Percentiles rank a stretch among this genome's conserved stretches.
Conservation (phyloP, 306 rosid genomes). For the Casuarina equisetifolia region DNA sequence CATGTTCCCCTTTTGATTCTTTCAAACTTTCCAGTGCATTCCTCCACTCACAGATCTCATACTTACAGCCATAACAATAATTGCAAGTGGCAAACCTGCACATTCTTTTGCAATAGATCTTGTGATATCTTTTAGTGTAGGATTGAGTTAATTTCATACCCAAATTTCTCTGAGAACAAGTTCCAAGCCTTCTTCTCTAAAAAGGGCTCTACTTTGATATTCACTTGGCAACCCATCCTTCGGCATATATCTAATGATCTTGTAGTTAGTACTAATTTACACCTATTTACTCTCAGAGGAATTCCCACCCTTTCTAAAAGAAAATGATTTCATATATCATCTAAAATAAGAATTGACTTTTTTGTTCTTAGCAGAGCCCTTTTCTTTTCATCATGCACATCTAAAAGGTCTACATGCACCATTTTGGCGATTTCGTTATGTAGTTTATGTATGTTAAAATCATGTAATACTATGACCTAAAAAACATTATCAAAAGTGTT, state of each 20-base stretch:
- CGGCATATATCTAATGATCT: conserved; percentile 28
- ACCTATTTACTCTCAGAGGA: background rate
- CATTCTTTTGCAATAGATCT: too few species aligned
- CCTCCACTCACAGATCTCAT: too few species aligned
- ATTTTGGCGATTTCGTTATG: conserved; percentile 27
- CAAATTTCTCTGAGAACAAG: too few species aligned
- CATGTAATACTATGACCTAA: conserved; percentile 29
- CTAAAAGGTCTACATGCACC: conserved; percentile 18
- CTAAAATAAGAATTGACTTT: conserved; percentile 23
- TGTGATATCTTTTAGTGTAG: too few species aligned
- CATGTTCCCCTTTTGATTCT: too few species aligned
- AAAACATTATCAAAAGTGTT: conserved; percentile 6
- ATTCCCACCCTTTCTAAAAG: conserved; percentile 26
- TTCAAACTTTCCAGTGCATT: too few species aligned
- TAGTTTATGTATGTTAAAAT: conserved; percentile 15
- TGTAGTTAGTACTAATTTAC: conserved; percentile 29
- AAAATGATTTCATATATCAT: conserved; percentile 36
- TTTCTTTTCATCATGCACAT: conserved; percentile 16
- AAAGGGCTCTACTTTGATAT: conserved; percentile 20
- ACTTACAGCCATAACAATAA: too few species aligned
- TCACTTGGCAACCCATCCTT: conserved; percentile 21
- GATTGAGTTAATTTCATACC: too few species aligned
- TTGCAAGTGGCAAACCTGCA: too few species aligned
- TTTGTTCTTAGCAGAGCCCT: conserved; percentile 17
- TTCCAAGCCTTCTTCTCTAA: conserved; percentile 2